Percentiles rank a stretch among this genome's conserved stretches.
Evolutionary conservation across 768 basidiomycete species (phyloP).

Genomic region (Tulasnella sp.): DNA sequence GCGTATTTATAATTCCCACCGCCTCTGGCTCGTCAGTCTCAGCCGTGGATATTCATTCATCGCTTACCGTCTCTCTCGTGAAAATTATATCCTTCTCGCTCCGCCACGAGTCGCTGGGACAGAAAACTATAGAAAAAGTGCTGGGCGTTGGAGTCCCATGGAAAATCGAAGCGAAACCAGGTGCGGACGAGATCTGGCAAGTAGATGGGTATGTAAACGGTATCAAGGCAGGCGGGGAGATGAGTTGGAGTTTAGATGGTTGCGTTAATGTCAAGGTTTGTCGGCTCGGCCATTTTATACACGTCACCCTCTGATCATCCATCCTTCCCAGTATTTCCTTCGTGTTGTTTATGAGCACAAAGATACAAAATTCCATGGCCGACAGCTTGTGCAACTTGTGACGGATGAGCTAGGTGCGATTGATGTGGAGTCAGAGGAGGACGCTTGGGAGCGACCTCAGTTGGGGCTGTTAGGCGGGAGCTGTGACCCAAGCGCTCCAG

Average conservation of each 20-base stretch:
- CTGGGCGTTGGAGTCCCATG: not conserved
- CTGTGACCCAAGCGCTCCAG: not conserved
- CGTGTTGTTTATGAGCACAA: not conserved
- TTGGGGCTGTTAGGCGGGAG: not conserved
- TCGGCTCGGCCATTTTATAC: not conserved
- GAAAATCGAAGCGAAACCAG: not conserved
- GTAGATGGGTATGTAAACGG: not conserved
- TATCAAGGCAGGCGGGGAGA: not conserved
- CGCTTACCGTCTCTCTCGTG: not conserved
- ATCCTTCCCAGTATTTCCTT: not conserved
- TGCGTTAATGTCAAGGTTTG: not conserved
- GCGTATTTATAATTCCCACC: not conserved
- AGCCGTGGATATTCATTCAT: not conserved
- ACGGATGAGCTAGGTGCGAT: not conserved
- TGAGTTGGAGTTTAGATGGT: not conserved
- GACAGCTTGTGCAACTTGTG: not conserved
- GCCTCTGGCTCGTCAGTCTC: not conserved
- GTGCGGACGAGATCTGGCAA: not conserved
- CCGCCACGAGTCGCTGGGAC: not conserved
- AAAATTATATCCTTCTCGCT: not conserved
- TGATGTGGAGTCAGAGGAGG: not conserved
- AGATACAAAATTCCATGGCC: not conserved
- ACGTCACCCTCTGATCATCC: not conserved
- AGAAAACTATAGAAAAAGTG: not conserved
- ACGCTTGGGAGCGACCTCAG: not conserved